Base-by-base conservation (phyloP, 2,329 filamentous ascomycete species). In the Pleochaeta shiraiana region DNA sequence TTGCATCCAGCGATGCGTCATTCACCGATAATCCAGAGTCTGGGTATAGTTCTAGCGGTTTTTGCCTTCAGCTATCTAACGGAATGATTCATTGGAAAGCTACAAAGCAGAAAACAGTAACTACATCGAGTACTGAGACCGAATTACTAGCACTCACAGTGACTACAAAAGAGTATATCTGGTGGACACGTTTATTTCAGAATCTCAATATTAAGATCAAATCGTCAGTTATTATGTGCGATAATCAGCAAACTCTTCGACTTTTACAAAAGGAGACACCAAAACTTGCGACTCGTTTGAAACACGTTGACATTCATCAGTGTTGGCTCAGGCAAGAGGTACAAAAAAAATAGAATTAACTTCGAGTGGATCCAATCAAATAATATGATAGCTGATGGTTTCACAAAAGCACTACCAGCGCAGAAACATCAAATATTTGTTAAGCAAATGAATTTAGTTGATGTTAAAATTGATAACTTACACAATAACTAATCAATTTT, bases 241-340 rank as follows among this genome's bases (percentile, higher is more conserved):
- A 64, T 37, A 64, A 64, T 37, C 24, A 34, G n/a, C 62, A 64
- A 34, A 63, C 62, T 47, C 61, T 69, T 45, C 57, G 55, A 50
- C 63, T 66, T 11, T 63, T 68, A 50, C 65, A 64, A 12, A 39
- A 63, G 31, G 63, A 66, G 26, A 63, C 31, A 3, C 57, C 60
- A 14, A 63, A 59, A 33, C 64, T 71, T 6, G 57, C 67, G 1
- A 69, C 66, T 7, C 65, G 66, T 39, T 64, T 71, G n/a, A 66
- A 67, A 24, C 67, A 71, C 65, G 63, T 71, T 30, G 66, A 72
- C 66, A 71, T 72, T 50, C 66, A 71, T 47, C 37, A 68, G 26
- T 64, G 67, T 60, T 73, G 68, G 69, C 63, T 72, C 0, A 21
- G 68, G 3, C 67, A 72, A 64, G 67, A 70, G 61, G 64, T 68